Conservation (phyloP, 805 yeast genomes). For the Naumovozyma dairenensis region DNA sequence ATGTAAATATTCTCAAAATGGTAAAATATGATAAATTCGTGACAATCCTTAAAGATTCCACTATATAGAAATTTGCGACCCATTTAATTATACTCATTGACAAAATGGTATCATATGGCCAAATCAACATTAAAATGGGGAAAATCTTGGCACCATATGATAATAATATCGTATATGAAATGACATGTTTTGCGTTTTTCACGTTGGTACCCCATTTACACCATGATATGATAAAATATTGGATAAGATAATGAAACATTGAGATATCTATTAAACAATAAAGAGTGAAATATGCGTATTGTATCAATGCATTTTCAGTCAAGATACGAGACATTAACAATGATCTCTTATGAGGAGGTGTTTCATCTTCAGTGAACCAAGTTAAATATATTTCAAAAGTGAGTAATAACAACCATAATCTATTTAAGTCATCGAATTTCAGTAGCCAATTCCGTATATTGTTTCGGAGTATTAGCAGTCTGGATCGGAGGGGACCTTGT, state of each 20-base stretch:
- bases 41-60: conserved; percentile 51
- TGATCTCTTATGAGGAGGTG: conserved; percentile 11
- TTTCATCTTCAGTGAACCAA: conserved; percentile 85
- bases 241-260: conserved; percentile 32
- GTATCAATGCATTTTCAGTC: conserved; percentile 32
- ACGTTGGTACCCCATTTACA: conserved; percentile 25
- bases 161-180: conserved; percentile 61
- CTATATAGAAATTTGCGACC: conserved; percentile 49
- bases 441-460: conserved; percentile 14
- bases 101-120: conserved; percentile 88
- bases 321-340: conserved; percentile 28
- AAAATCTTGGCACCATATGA: conserved; percentile 74
- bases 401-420: conserved; percentile 52
- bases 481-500: conserved; percentile 1
- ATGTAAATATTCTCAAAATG: conserved; percentile 12
- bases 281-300: conserved; percentile 47
- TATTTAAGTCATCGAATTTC: conserved; percentile 24
- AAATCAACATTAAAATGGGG: conserved; percentile 87
- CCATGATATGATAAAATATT: conserved; percentile 18
- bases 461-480: conserved; percentile 2
- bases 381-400: conserved; percentile 82
- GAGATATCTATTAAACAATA: conserved; percentile 41
- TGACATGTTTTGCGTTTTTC: conserved; percentile 18
- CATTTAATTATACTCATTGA: conserved; percentile 50
- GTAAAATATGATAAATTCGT: conserved; percentile 25